These are phyloP conservation scores for Xylaria sp. DNA, from an alignment of 2,329 filamentous ascomycete species.

Conservation along the genomic window DNA sequence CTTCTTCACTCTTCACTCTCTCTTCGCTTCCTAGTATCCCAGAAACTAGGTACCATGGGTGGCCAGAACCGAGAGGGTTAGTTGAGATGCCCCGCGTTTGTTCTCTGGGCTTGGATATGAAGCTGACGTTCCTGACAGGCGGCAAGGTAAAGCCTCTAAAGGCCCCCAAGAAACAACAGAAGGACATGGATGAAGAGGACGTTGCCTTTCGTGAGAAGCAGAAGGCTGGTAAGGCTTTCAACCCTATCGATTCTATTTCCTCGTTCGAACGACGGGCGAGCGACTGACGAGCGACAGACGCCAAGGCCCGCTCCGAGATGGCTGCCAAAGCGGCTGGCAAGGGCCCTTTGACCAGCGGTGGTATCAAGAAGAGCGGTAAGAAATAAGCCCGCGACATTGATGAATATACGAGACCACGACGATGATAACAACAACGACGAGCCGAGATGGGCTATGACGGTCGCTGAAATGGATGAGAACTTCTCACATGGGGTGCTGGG, in stretches of 20 bases:
- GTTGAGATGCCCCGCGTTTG: constrained; percentile 35
- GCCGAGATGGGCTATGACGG: constrained; percentile 35
- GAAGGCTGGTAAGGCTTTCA: constrained; percentile 73
- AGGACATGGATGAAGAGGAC: constrained; percentile 89
- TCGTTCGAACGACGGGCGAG: constrained; percentile 15
- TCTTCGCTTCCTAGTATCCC: neutral
- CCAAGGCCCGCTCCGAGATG: constrained; percentile 86
- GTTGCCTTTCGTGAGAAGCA: constrained; percentile 85
- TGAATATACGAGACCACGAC: constrained; percentile 38
- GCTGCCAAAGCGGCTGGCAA: constrained; percentile 85
- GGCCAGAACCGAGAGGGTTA: constrained; percentile 73
- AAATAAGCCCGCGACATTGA: constrained; percentile 67
- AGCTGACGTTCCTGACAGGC: constrained; percentile 58
- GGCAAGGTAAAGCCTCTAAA: constrained; percentile 89
- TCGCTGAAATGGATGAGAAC: constrained; percentile 9
- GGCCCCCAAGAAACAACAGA: constrained; percentile 84
- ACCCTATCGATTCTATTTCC: neutral
- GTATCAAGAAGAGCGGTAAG: constrained; percentile 98
- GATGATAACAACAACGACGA: constrained; percentile 26
- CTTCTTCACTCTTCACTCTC: constrained; percentile 10
- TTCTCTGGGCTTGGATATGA: constrained; percentile 1
- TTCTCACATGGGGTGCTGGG: constrained; percentile 9
- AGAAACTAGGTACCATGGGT: constrained; percentile 63
- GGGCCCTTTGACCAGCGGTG: constrained; percentile 84
- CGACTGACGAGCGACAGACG: constrained; percentile 61